Percentiles rank a stretch among this genome's conserved stretches.
Conservation (phyloP, 805 yeast genomes). For the Saccharomycopsis sp. region DNA sequence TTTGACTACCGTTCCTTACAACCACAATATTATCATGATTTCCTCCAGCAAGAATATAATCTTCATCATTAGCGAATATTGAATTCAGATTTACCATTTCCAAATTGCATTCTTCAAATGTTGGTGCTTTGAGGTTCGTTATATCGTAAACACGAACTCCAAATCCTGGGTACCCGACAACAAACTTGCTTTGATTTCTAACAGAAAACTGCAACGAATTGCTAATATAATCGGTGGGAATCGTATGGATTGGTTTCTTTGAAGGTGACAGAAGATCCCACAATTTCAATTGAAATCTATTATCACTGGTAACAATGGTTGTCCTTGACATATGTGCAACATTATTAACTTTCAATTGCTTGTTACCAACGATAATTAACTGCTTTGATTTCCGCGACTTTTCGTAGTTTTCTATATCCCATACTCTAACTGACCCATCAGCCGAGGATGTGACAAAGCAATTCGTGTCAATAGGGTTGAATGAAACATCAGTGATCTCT, state of each 20-base stretch:
- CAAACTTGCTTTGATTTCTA: neutral
- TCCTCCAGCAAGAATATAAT: constrained; percentile 1
- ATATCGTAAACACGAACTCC: neutral
- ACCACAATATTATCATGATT: neutral
- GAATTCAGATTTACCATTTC: neutral
- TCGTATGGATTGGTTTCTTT: neutral
- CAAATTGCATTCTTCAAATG: neutral
- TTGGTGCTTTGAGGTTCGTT: neutral
- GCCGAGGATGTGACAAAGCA: constrained; percentile 26
- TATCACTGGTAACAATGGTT: neutral
- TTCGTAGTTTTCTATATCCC: constrained; percentile 26
- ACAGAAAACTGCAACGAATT: neutral
- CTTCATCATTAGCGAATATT: neutral
- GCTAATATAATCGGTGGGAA: neutral
- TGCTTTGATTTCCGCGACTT: neutral
- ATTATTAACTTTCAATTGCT: neutral
- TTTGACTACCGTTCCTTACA: neutral
- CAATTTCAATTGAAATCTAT: neutral
- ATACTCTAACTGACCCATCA: constrained; percentile 31
- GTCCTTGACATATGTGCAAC: neutral
- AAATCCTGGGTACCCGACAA: neutral
- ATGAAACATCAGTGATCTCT: constrained; percentile 26
- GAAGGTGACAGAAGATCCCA: neutral
- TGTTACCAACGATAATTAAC: neutral
- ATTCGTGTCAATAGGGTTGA: constrained; percentile 24